A percentile compares a stretch with the other conserved stretches of the same genome.
Conservation (phyloP, 2,329 filamentous ascomycete species). For the Cryphonectria parasitica region DNA sequence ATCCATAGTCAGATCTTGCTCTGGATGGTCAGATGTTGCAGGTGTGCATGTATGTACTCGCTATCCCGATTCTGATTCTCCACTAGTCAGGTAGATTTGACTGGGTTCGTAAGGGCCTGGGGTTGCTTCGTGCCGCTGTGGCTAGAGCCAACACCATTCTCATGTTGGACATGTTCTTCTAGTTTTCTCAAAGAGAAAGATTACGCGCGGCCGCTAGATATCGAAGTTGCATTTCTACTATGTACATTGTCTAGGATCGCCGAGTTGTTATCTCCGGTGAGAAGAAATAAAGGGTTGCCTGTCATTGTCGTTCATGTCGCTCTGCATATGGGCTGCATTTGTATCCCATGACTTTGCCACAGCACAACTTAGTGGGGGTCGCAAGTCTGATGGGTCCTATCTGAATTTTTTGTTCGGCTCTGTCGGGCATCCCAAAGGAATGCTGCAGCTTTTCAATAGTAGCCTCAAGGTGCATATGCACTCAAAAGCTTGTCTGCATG, state of each 20-base stretch:
- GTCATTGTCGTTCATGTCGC: not conserved
- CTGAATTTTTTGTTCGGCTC: not conserved
- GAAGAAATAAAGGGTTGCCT: not conserved
- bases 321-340: not conserved
- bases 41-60: too few species aligned
- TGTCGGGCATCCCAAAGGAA: not conserved
- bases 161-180: not conserved
- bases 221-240: not conserved
- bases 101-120: not conserved
- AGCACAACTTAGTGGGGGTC: not conserved
- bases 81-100: not conserved
- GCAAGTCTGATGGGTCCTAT: not conserved
- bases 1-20: not conserved
- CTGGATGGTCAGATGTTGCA: not conserved
- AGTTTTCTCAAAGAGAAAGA: not conserved
- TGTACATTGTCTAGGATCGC: not conserved
- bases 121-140: not conserved
- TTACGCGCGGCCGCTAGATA: not conserved
- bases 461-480: not conserved
- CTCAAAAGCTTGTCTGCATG: not conserved
- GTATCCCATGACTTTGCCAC: conserved; percentile 1
- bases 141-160: not conserved
- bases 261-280: not conserved
- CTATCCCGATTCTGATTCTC: not conserved
- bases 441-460: not conserved